These are phyloP conservation scores for Yarrowia deformans DNA, from an alignment of 805 yeast species.

Conservation along the genomic window DNA sequence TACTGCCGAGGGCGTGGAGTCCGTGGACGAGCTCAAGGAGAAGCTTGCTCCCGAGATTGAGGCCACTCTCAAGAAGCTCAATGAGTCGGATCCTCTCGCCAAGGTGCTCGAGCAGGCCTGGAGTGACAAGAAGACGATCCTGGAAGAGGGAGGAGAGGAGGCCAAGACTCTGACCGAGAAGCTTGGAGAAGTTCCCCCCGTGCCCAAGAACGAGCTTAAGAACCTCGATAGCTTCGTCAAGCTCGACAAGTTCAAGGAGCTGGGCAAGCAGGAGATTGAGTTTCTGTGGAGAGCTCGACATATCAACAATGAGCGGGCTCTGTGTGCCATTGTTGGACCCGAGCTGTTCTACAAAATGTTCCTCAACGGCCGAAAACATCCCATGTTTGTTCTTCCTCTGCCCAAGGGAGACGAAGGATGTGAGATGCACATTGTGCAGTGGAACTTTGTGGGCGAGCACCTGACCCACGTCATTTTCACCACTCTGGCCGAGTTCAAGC, in stretches of 20 bases:
- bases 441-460: slow-evolving; percentile 84
- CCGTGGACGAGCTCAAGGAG: slow-evolving; percentile 66
- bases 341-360: slow-evolving; percentile 69
- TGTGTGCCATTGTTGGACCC: slow-evolving; percentile 69
- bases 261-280: slow-evolving; percentile 71
- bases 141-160: slow-evolving; percentile 43
- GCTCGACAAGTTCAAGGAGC: slow-evolving; percentile 64
- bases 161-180: slow-evolving; percentile 45
- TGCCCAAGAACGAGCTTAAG: slow-evolving; percentile 58
- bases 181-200: slow-evolving; percentile 50
- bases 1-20: slow-evolving; percentile 53
- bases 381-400: slow-evolving; percentile 87
- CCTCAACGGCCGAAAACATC: slow-evolving; percentile 72
- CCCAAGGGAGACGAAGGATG: slow-evolving; percentile 61
- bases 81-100: slow-evolving; percentile 66
- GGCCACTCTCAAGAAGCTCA: slow-evolving; percentile 61
- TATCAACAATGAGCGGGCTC: slow-evolving; percentile 61
- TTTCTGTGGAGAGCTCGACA: slow-evolving; percentile 90
- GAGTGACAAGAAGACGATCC: slow-evolving; percentile 13
- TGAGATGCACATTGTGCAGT: slow-evolving; percentile 92
- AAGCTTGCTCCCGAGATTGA: slow-evolving; percentile 69
- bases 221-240: slow-evolving; percentile 75
- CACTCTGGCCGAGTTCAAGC: slow-evolving; percentile 86
- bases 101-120: slow-evolving; percentile 25
- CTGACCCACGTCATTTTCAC: slow-evolving; percentile 92